Base-by-base conservation (phyloP, 768 basidiomycete species). In the Trichaptum fuscoviolaceum region DNA sequence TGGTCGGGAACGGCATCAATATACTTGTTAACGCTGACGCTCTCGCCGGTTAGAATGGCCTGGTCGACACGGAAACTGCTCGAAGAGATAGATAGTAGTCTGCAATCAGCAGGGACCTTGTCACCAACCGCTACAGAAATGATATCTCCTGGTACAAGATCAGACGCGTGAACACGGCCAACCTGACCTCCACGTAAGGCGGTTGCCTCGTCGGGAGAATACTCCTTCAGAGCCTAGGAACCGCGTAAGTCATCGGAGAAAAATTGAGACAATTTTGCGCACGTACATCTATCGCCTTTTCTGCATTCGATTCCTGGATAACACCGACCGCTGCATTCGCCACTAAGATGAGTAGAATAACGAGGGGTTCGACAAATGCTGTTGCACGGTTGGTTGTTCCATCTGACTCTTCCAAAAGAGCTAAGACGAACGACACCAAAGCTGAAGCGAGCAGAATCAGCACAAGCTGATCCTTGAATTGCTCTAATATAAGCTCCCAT, bases 251-350 rank as follows among this genome's bases (percentile, higher is more conserved):
- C 35, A 30, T 17, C 60, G 27, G 17, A 42, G 59, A 63, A 62
- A 36, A 63, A 30, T 64, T 27, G 20, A 20, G 9, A n/a, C 15
- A 64, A 34, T 61, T 17, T 27, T 27, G 52, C 36, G 6, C 20
- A 82, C 95, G 79, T 73, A 97, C 96, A 72, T 98, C 97, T 75
- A 99, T 99, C 23, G 96, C 96, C 76, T 87, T 88, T 78, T 99
- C 96, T 2, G 96, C 96, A 67, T 93, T 96, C 17, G 90, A 91
- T 78, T 99, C 96, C 77, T 99, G 96, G 60, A 98, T 87, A 42
- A 99, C 96, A 68, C 96, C 96, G 65, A 99, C 96, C 24, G 93
- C 84, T n/a, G 96, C 96, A 71, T 99, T 99, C 60, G 96, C 95
- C 42, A 99, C 82, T 64, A 99, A 87, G 73, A 99, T 99, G 71